Conservation (phyloP, 495 filamentous ascomycete genomes). For the Hypoxylon subgilvum region DNA sequence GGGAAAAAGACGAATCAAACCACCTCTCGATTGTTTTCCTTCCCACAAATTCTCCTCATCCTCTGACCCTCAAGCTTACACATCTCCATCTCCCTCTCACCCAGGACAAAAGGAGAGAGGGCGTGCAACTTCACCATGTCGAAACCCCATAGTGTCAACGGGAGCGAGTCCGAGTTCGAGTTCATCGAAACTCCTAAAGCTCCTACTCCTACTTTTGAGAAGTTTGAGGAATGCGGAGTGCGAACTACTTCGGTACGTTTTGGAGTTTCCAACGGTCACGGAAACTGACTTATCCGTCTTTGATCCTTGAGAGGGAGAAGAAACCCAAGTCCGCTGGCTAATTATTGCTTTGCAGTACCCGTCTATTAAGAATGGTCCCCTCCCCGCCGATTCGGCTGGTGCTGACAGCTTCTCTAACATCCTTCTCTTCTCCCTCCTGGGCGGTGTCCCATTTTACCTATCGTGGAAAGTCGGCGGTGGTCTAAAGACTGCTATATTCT, state of each 20-base stretch:
- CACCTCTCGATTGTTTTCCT: conserved; percentile 8
- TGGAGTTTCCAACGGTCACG: not conserved
- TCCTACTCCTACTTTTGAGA: conserved; percentile 60
- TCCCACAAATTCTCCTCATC: conserved; percentile 25
- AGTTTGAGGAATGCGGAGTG: conserved; percentile 73
- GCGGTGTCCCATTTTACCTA: conserved; percentile 68
- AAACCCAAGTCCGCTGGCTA: conserved; percentile 1
- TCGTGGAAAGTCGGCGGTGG: conserved; percentile 74
- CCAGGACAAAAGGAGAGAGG: too few species aligned
- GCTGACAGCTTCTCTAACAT: conserved; percentile 72
- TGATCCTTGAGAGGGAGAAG: too few species aligned
- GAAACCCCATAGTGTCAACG: conserved; percentile 54
- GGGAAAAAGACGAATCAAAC: conserved; percentile 15
- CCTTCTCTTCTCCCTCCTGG: conserved; percentile 63
- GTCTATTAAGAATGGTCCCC: conserved; percentile 78
- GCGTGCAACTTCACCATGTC: conserved; percentile 50
- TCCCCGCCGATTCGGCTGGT: conserved; percentile 77
- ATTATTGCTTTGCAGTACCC: conserved; percentile 61
- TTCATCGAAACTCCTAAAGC: conserved; percentile 79
- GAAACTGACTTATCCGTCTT: not conserved
- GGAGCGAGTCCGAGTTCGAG: conserved; percentile 66
- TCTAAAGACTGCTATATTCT: conserved; percentile 72
- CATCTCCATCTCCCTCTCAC: not conserved
- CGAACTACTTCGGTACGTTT: conserved; percentile 70
- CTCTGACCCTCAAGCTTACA: not conserved